Conservation (phyloP, 768 basidiomycete species). For the Leccinum imitatum region DNA sequence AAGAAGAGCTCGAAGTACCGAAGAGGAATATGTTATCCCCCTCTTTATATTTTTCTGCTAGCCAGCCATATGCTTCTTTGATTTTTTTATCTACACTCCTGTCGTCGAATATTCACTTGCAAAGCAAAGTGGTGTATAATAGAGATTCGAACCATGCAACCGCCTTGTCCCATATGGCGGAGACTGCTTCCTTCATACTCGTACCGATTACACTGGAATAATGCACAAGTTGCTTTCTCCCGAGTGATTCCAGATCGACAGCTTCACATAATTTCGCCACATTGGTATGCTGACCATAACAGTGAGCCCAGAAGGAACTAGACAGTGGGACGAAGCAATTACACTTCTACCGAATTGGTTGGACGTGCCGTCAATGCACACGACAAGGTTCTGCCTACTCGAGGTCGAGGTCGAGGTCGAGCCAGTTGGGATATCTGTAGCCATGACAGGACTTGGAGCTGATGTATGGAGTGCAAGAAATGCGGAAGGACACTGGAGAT, state of each 20-base stretch:
- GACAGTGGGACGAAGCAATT: neutral
- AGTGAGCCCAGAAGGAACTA: neutral
- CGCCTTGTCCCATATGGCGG: constrained; percentile 13
- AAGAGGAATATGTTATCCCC: neutral
- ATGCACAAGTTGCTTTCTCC: constrained; percentile 25
- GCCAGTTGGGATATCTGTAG: neutral
- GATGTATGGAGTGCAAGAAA: no score
- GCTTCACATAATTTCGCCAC: neutral
- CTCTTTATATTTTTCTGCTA: neutral
- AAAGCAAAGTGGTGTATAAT: neutral
- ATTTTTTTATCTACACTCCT: neutral
- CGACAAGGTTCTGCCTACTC: neutral
- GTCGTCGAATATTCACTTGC: neutral
- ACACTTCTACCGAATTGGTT: neutral
- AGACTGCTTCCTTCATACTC: constrained; percentile 7
- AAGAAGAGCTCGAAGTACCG: neutral
- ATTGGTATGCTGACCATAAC: neutral
- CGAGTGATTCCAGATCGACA: constrained; percentile 12
- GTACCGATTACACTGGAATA: constrained; percentile 39
- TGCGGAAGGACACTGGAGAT: no score
- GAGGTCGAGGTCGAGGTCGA: neutral
- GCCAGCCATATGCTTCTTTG: neutral
- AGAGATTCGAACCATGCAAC: neutral
- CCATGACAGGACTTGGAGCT: no score
- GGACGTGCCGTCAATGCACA: neutral